These are phyloP conservation scores for Colletotrichum paranaense DNA, from an alignment of 2,329 filamentous ascomycete species.

Conservation along the genomic window DNA sequence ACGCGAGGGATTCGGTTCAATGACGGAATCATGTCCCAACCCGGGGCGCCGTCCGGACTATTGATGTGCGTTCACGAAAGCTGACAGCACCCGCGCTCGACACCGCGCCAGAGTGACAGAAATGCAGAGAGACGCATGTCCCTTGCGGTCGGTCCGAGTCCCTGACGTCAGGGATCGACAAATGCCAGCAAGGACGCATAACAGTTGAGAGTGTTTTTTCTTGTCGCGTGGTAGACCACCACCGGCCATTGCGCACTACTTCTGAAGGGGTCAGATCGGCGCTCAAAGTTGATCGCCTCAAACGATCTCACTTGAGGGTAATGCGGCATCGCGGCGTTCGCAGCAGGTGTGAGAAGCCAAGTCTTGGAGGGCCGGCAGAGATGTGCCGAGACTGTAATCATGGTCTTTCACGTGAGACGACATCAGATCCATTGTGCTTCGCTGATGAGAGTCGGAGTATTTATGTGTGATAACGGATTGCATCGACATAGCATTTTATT, in stretches of 20 bases:
- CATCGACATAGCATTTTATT: not conserved
- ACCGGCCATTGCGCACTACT: not conserved
- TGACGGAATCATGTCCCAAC: not conserved
- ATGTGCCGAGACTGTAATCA: not conserved
- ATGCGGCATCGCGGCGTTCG: slow-evolving; percentile 3
- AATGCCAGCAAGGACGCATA: not conserved
- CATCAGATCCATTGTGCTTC: not conserved
- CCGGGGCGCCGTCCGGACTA: not conserved
- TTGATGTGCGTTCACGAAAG: not conserved
- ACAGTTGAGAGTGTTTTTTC: not conserved
- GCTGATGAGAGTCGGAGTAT: not conserved
- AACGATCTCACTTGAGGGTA: not conserved
- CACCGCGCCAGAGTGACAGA: not conserved
- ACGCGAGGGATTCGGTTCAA: not conserved
- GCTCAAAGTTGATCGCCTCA: not conserved
- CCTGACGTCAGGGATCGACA: slow-evolving; percentile 25
- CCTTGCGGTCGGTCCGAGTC: not conserved
- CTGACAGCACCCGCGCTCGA: not conserved
- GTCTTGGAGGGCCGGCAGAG: not conserved
- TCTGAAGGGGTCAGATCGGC: not conserved
- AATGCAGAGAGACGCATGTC: not conserved
- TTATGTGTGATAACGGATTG: not conserved
- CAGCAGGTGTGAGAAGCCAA: not conserved
- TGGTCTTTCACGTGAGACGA: not conserved
- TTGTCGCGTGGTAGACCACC: not conserved